Evolutionary conservation across 352 stramenopile species (phyloP).

Genomic region (Blastocystis sp.): DNA sequence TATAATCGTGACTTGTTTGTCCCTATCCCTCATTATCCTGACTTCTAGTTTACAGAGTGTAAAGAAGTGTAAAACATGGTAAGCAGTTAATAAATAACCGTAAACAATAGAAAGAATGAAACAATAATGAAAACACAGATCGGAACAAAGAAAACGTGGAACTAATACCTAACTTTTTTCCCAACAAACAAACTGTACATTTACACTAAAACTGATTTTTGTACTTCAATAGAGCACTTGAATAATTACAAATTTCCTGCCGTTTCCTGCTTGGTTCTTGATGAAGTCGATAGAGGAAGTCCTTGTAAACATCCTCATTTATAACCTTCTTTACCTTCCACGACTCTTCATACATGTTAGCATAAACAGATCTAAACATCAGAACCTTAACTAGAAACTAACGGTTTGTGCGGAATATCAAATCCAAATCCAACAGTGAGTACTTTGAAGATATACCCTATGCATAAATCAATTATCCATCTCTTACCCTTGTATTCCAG

Average conservation of each 20-base stretch:
- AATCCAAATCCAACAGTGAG: background rate
- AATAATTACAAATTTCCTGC: background rate
- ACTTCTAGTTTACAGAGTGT: too few species aligned
- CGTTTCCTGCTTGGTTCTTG: background rate
- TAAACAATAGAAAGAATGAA: too few species aligned
- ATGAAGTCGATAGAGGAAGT: background rate
- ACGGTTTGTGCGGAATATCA: conserved; percentile 27
- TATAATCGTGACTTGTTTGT: too few species aligned
- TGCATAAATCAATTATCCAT: background rate
- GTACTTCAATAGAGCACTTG: background rate
- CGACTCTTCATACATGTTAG: background rate
- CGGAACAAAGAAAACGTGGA: too few species aligned
- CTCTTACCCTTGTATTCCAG: conserved; percentile 5
- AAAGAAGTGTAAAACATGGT: too few species aligned
- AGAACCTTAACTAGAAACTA: background rate
- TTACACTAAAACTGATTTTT: background rate
- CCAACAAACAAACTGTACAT: too few species aligned
- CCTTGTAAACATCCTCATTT: conserved; percentile 14
- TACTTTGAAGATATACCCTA: background rate
- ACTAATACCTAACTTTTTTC: too few species aligned
- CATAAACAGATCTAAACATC: conserved; percentile 24
- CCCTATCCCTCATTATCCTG: too few species aligned
- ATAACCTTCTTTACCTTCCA: conserved; percentile 6
- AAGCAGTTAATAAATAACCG: too few species aligned
- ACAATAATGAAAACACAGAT: too few species aligned